These are phyloP conservation scores for Colletotrichum magnum DNA, from an alignment of 2,329 filamentous ascomycete species.

Conservation along the genomic window DNA sequence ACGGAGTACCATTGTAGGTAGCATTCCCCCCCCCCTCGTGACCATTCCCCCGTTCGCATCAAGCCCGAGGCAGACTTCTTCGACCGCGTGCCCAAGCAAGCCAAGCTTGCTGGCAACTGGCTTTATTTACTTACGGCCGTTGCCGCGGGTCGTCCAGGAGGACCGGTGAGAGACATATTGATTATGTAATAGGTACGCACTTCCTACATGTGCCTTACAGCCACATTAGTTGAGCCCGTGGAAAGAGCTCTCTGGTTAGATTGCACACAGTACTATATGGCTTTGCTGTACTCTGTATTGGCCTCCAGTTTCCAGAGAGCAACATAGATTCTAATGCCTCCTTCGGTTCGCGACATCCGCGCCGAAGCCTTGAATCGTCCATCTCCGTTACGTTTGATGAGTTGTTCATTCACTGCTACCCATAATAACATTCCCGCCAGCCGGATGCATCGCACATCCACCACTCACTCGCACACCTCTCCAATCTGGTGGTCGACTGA, in stretches of 20 bases:
- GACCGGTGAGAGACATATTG: too few species aligned
- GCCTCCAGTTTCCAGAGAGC: too few species aligned
- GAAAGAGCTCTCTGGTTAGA: too few species aligned
- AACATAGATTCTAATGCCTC: too few species aligned
- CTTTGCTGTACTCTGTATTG: too few species aligned
- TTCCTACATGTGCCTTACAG: too few species aligned
- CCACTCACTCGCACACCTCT: slow-evolving; percentile 3
- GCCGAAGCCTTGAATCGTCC: slow-evolving; percentile 17
- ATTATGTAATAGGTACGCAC: too few species aligned
- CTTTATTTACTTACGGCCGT: slow-evolving; percentile 28
- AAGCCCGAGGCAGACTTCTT: slow-evolving; percentile 1
- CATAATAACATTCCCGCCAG: slow-evolving; percentile 18
- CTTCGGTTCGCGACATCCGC: slow-evolving; percentile 26
- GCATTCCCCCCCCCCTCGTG: slow-evolving; percentile 2
- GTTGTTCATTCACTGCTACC: slow-evolving; percentile 13
- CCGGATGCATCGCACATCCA: slow-evolving; percentile 16
- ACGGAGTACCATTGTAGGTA: too few species aligned
- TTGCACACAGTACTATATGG: too few species aligned
- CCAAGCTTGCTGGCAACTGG: too few species aligned
- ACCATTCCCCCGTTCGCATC: slow-evolving; percentile 2
- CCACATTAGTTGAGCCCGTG: too few species aligned
- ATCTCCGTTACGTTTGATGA: slow-evolving; percentile 31
- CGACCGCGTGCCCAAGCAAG: too few species aligned
- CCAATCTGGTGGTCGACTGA: slow-evolving; percentile 9
- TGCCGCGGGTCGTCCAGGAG: not conserved